These are phyloP conservation scores for Gymnopilus dilepis DNA, from an alignment of 768 basidiomycete genomes.

Conservation along the genomic window DNA sequence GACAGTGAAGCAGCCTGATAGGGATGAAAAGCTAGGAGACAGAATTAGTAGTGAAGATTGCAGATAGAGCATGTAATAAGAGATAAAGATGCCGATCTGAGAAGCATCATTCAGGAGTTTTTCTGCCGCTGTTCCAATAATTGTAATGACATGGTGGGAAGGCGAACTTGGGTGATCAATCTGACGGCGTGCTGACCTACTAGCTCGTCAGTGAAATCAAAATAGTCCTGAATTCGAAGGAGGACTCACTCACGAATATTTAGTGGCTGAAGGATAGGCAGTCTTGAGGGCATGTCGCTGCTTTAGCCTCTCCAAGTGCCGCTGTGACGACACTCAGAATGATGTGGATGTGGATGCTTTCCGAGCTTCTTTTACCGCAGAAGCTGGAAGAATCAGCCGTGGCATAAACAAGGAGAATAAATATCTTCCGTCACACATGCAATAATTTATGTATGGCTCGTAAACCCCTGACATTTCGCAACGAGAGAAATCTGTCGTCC, in stretches of 20 bases:
- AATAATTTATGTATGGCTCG: neutral
- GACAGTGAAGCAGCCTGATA: neutral
- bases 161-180: neutral
- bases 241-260: no score
- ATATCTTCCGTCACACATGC: neutral
- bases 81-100: neutral
- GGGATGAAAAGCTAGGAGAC: neutral
- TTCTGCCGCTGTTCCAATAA: neutral
- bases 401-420: neutral
- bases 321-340: no score
- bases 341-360: neutral
- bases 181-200: slow-evolving; percentile 1
- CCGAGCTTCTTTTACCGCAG: neutral
- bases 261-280: no score
- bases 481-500: neutral
- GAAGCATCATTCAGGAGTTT: neutral
- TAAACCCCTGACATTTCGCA: neutral
- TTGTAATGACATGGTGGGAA: slow-evolving; percentile 5
- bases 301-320: no score
- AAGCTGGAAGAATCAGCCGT: neutral
- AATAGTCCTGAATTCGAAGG: neutral
- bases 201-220: neutral
- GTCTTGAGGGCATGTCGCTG: no score
- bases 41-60: neutral
- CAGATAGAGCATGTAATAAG: neutral